These are phyloP conservation scores for Pseudevernia furfuracea DNA, from an alignment of 495 filamentous ascomycete genomes.

Conservation along the genomic window DNA sequence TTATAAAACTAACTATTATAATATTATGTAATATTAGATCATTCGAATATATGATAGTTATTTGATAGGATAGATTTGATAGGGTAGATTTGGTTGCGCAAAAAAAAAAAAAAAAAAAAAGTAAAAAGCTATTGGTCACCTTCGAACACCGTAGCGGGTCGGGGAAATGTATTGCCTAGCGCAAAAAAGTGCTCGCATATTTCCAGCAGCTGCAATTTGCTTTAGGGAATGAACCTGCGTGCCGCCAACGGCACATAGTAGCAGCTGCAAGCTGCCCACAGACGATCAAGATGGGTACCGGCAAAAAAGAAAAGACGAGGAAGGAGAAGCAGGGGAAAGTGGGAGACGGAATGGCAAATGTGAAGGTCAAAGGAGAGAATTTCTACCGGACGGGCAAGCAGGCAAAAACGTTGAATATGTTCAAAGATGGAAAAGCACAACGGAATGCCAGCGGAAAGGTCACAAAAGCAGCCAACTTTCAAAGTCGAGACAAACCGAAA, in stretches of 20 bases:
- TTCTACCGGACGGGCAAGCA: constrained; percentile 89
- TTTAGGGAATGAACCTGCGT: background rate
- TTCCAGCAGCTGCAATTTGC: background rate
- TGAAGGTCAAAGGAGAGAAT: constrained; percentile 90
- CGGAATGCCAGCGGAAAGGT: constrained; percentile 71
- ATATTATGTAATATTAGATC: too few relatives aligned
- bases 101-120: too few relatives aligned
- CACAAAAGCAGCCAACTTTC: constrained; percentile 76
- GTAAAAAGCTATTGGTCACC: too few relatives aligned
- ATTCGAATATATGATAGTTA: too few relatives aligned
- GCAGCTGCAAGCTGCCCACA: background rate
- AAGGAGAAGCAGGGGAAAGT: constrained; percentile 73
- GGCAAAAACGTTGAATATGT: constrained; percentile 75
- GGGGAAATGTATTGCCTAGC: background rate
- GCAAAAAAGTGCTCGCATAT: too few relatives aligned
- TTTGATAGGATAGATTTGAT: too few relatives aligned
- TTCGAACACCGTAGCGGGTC: too few relatives aligned
- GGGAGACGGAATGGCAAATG: constrained; percentile 79
- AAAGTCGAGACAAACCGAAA: constrained; percentile 66
- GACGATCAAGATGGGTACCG: constrained; percentile 68
- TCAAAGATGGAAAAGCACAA: constrained; percentile 71
- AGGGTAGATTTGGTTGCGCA: too few relatives aligned
- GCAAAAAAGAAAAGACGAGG: constrained; percentile 85
- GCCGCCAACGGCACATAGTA: background rate
- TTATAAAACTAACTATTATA: too few relatives aligned